These are phyloP conservation scores for Trypanosoma theileri DNA, from an alignment of 208 protist species.

Conservation along the genomic window DNA sequence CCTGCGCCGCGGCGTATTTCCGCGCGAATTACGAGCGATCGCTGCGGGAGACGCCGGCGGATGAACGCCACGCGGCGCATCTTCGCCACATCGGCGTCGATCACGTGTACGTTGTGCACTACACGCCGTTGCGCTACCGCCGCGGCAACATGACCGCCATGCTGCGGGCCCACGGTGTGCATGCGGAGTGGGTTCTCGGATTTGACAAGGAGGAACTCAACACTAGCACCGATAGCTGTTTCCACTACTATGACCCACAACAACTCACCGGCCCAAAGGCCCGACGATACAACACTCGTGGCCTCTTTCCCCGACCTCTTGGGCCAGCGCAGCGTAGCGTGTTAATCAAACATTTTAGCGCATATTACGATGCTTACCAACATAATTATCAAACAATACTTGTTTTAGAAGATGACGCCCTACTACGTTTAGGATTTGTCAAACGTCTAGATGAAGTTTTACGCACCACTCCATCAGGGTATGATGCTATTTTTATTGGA, in stretches of 20 bases:
- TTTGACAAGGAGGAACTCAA: constrained; percentile 32
- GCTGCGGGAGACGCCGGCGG: background rate
- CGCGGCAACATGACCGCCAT: constrained; percentile 12
- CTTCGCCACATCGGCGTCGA: constrained; percentile 22
- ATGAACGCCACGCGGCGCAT: background rate
- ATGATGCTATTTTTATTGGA: constrained; percentile 33
- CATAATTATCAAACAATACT: constrained; percentile 18
- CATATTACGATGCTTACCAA: constrained; percentile 28
- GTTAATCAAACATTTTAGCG: constrained; percentile 26
- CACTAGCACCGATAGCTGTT: constrained; percentile 11
- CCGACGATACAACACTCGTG: background rate
- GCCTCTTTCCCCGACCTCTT: background rate
- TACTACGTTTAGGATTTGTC: constrained; percentile 23
- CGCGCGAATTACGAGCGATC: constrained; percentile 16
- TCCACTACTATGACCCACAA: constrained; percentile 19
- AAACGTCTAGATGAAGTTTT: constrained; percentile 19
- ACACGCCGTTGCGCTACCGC: constrained; percentile 24
- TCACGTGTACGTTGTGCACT: constrained; percentile 39
- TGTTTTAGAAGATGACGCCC: constrained; percentile 34
- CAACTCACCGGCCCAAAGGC: background rate
- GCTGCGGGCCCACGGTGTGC: constrained; percentile 14
- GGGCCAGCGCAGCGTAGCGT: constrained; percentile 20
- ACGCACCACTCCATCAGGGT: constrained; percentile 11
- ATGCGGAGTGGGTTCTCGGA: constrained; percentile 22
- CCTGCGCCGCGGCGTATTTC: constrained; percentile 20